Percentiles rank a stretch among this genome's conserved stretches.
These are phyloP conservation scores for Candida tetrigidarum DNA, from an alignment of 1,139 yeast genomes.

Conservation along the genomic window DNA sequence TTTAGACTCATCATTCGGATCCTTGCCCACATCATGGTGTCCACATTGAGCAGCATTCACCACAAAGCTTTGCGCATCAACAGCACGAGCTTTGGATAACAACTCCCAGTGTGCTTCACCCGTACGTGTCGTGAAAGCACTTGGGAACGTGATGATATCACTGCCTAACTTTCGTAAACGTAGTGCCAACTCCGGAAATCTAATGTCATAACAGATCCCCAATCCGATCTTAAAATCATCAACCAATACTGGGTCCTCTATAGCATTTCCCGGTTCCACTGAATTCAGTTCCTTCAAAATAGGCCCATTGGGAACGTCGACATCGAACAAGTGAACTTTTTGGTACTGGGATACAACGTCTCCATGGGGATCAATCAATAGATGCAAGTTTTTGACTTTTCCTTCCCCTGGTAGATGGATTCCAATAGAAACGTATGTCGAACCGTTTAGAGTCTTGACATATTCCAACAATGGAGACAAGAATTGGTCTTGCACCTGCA, in stretches of 20 bases:
- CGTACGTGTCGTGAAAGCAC: conserved; percentile 90
- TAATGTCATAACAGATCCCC: conserved; percentile 83
- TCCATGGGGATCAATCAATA: conserved; percentile 74
- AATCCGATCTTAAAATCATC: conserved; percentile 63
- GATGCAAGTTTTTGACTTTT: conserved; percentile 68
- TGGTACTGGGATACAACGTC: conserved; percentile 70
- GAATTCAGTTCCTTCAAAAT: conserved; percentile 75
- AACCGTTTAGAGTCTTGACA: conserved; percentile 31
- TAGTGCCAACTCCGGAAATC: conserved; percentile 85
- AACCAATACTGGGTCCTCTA: conserved; percentile 56
- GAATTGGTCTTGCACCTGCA: conserved; percentile 55
- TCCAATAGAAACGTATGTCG: conserved; percentile 57
- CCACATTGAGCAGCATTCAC: conserved; percentile 95
- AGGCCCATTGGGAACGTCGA: conserved; percentile 76
- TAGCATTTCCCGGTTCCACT: conserved; percentile 74
- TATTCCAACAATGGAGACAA: conserved; percentile 51
- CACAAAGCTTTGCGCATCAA: conserved; percentile 86
- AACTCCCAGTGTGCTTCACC: conserved; percentile 92
- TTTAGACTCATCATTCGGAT: conserved; percentile 31
- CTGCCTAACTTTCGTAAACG: conserved; percentile 74
- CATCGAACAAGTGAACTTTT: conserved; percentile 89
- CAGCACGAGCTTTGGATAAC: conserved; percentile 80
- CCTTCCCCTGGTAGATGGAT: conserved; percentile 70
- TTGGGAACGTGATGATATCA: conserved; percentile 76
- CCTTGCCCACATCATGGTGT: conserved; percentile 56